Conservation (phyloP, 176 grass and related monocot species). For the Puccinellia tenuiflora region DNA sequence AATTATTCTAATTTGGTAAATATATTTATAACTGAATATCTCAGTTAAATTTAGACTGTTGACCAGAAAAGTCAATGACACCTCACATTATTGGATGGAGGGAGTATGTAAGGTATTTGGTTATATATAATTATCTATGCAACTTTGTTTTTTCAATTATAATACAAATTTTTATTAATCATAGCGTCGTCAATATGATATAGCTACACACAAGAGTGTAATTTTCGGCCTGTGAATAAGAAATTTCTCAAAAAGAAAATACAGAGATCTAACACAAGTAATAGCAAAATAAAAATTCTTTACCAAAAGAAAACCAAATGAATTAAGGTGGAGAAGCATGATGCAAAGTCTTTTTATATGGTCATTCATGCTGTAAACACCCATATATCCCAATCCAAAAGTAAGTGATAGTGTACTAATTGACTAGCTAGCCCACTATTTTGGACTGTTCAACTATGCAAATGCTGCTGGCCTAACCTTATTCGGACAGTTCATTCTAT, state of each 20-base stretch:
- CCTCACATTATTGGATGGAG: no score
- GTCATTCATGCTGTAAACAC: neutral
- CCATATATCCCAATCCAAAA: neutral
- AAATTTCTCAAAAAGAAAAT: neutral
- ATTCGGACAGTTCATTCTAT: constrained; percentile 1
- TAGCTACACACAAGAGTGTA: neutral
- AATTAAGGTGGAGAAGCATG: neutral
- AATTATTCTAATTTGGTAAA: no score
- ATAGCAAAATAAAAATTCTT: neutral
- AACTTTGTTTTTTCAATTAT: neutral
- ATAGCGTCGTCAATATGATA: neutral
- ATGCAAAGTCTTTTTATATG: neutral
- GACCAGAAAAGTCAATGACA: no score
- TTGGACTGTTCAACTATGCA: constrained; percentile 19
- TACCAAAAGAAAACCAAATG: neutral
- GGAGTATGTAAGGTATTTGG: neutral
- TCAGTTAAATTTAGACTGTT: no score
- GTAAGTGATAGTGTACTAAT: neutral
- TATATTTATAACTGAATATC: no score
- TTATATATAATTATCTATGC: neutral
- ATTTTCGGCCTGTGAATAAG: neutral
- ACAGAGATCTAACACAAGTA: neutral
- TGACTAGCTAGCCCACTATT: constrained; percentile 1
- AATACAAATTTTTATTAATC: neutral
- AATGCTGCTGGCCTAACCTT: constrained; percentile 39